These are phyloP conservation scores for Tubosaeta sp. DNA, from an alignment of 768 basidiomycete species.

Conservation along the genomic window DNA sequence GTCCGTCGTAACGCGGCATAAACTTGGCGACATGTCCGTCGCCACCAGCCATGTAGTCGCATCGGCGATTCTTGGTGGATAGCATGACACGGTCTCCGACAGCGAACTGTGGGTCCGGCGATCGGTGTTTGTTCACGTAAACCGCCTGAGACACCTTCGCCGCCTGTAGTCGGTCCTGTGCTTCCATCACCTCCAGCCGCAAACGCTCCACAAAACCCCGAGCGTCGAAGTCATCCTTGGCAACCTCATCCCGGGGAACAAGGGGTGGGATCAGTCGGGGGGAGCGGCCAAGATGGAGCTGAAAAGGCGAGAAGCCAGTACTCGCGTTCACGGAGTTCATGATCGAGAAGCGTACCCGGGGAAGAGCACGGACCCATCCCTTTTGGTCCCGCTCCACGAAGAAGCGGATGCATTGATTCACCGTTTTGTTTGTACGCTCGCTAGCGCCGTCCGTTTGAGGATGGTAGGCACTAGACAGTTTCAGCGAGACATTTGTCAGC, in stretches of 20 bases:
- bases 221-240: not conserved
- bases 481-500: not conserved
- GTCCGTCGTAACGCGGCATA: not conserved
- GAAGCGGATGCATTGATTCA: not conserved
- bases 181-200: not conserved
- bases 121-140: not conserved
- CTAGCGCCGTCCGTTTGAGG: not conserved
- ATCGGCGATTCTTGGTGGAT: not conserved
- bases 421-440: not conserved
- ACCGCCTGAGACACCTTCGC: not conserved
- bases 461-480: not conserved
- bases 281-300: not conserved
- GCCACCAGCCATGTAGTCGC: not conserved
- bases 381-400: not conserved
- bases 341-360: not conserved
- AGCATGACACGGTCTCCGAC: not conserved
- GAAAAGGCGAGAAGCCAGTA: not conserved
- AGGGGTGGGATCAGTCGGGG: not conserved
- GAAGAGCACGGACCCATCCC: not conserved
- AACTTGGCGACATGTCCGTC: not conserved
- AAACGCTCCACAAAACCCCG: not conserved
- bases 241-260: fast-evolving
- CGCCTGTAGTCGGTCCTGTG: not conserved
- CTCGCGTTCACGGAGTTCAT: not conserved
- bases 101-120: not conserved